Percentiles rank a stretch among this genome's conserved stretches.
Evolutionary conservation across 805 yeast genomes (phyloP).

Genomic region (Tetrapisispora iriomotensis): DNA sequence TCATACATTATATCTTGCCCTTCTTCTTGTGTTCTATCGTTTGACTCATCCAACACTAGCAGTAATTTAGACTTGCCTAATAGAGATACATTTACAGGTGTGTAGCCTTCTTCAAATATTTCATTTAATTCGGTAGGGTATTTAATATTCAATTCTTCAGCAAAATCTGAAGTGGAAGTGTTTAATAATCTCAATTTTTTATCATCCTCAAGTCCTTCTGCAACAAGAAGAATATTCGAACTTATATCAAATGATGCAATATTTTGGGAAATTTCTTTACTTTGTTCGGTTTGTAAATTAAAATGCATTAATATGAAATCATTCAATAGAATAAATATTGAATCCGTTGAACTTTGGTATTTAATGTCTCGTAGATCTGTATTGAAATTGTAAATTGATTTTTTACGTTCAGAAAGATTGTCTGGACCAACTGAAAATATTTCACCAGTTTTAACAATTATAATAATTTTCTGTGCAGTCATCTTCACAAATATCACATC

Average conservation of each 20-base stretch:
- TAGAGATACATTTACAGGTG: conserved; percentile 16
- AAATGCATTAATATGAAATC: conserved; percentile 3
- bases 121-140: conserved; percentile 23
- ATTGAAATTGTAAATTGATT: conserved; percentile 1
- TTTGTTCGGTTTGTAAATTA: not conserved
- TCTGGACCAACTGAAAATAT: conserved; percentile 12
- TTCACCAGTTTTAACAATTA: conserved; percentile 19
- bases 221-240: conserved; percentile 4
- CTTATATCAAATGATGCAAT: conserved; percentile 13
- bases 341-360: conserved; percentile 1
- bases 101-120: conserved; percentile 26
- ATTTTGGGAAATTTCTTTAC: not conserved
- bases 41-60: conserved; percentile 25
- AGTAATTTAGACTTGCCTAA: conserved; percentile 16
- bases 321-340: conserved; percentile 4
- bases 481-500: conserved; percentile 27
- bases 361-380: conserved; percentile 2
- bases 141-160: conserved; percentile 7
- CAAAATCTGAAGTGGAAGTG: not conserved
- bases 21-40: conserved; percentile 8
- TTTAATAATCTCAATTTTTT: not conserved
- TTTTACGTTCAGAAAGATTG: conserved; percentile 1
- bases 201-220: not conserved
- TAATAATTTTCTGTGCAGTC: conserved; percentile 26
- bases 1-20: conserved; percentile 23